These are phyloP conservation scores for Naegleria fowleri DNA, from an alignment of 208 protist species.

Conservation along the genomic window DNA sequence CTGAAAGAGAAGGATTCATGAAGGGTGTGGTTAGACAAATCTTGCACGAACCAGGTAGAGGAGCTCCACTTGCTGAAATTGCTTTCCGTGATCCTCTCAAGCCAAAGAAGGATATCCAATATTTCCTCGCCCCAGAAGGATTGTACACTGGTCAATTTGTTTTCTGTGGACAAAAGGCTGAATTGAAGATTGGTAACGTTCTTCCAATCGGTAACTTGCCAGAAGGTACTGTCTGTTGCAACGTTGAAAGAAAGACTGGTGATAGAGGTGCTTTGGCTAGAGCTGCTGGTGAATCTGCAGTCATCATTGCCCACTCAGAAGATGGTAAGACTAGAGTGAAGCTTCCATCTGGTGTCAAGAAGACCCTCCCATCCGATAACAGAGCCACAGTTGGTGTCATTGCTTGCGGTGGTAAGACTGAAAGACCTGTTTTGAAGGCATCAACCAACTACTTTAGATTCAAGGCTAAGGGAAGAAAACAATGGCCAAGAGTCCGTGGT, in stretches of 20 bases:
- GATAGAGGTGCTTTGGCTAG: slow-evolving; percentile 90
- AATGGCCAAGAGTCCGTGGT: slow-evolving; percentile 97
- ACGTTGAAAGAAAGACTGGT: slow-evolving; percentile 93
- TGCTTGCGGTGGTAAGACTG: slow-evolving; percentile 96
- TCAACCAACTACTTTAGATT: slow-evolving; percentile 96
- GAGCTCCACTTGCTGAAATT: slow-evolving; percentile 95
- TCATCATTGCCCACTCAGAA: slow-evolving; percentile 91
- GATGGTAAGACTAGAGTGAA: slow-evolving; percentile 93
- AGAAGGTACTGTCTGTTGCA: slow-evolving; percentile 98
- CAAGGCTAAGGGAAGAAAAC: slow-evolving; percentile 92
- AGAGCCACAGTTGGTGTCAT: slow-evolving; percentile 97
- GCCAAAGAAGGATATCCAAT: slow-evolving; percentile 78
- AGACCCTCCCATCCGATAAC: slow-evolving; percentile 79
- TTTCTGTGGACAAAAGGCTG: slow-evolving; percentile 93
- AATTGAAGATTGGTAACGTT: slow-evolving; percentile 93
- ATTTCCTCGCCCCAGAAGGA: slow-evolving; percentile 96
- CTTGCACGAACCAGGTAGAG: slow-evolving; percentile 97
- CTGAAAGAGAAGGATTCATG: slow-evolving; percentile 90
- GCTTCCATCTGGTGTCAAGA: slow-evolving; percentile 97
- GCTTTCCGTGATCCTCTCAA: slow-evolving; percentile 92
- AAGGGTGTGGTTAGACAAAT: slow-evolving; percentile 84
- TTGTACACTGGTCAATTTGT: slow-evolving; percentile 98
- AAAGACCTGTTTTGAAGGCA: slow-evolving; percentile 99
- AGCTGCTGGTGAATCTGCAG: slow-evolving; percentile 92
- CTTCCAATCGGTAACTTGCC: slow-evolving; percentile 91